A percentile compares a stretch with the other conserved stretches of the same genome.
phyloP scores from a whole-genome alignment of 495 filamentous ascomycete species.

The Aspergillus haitiensis region DNA sequence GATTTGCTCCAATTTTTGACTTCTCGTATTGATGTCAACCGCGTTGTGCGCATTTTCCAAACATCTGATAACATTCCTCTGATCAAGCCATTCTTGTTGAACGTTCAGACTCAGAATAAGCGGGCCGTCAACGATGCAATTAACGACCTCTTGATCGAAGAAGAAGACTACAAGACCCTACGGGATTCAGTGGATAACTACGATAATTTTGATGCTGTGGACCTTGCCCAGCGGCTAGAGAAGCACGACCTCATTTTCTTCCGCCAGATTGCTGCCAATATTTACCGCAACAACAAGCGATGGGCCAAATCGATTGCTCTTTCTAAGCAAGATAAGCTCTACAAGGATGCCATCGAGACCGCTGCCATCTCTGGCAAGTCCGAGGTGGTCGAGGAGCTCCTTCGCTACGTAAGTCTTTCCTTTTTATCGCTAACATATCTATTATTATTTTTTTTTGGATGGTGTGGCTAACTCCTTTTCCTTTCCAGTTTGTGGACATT shows the following conservation, averaged over 20 bases:
- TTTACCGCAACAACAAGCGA: slow-evolving; percentile 99
- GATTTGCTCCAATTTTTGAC: slow-evolving; percentile 92
- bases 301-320: slow-evolving; percentile 99
- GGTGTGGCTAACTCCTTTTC: slow-evolving; percentile 9
- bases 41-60: slow-evolving; percentile 97
- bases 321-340: slow-evolving; percentile 98
- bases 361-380: slow-evolving; percentile 89
- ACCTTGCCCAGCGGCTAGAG: slow-evolving; percentile 92
- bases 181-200: slow-evolving; percentile 97
- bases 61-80: slow-evolving; percentile 97
- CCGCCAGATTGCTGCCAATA: slow-evolving; percentile 95
- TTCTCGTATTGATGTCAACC: slow-evolving; percentile 93
- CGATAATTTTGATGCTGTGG: slow-evolving; percentile 97
- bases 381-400: slow-evolving; percentile 91
- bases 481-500: slow-evolving; percentile 91
- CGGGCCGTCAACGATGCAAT: slow-evolving; percentile 96
- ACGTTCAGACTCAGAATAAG: slow-evolving; percentile 97
- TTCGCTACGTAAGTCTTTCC: slow-evolving; percentile 80
- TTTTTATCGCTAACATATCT: neutral
- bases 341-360: slow-evolving; percentile 99
- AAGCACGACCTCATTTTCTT: slow-evolving; percentile 98
- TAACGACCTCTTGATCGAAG: slow-evolving; percentile 97
- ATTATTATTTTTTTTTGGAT: neutral
- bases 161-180: slow-evolving; percentile 98
- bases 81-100: slow-evolving; percentile 98